phyloP scores from a whole-genome alignment of 1,139 yeast species.

The Geotrichum carabidarum region DNA sequence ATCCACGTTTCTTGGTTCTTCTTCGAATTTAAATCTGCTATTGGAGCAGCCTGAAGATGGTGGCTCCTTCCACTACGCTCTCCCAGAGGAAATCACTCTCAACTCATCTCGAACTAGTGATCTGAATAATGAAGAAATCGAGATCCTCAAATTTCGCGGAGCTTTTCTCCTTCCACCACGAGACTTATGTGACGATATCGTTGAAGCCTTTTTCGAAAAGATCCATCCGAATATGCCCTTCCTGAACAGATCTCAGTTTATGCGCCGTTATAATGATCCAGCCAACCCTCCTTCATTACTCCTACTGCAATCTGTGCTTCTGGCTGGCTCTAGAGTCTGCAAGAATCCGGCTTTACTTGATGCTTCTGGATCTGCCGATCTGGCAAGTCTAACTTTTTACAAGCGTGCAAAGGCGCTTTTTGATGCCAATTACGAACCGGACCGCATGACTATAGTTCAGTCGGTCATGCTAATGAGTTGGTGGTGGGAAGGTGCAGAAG shows the following conservation, averaged over 20 bases:
- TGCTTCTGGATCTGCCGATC: constrained; percentile 50
- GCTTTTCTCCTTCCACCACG: constrained; percentile 65
- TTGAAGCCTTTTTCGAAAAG: constrained; percentile 58
- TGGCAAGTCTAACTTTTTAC: constrained; percentile 62
- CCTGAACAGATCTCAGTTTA: constrained; percentile 57
- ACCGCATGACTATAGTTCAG: constrained; percentile 64
- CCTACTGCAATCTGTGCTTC: constrained; percentile 61
- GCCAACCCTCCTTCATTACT: constrained; percentile 62
- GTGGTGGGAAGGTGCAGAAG: constrained; percentile 78
- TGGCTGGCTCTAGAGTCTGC: constrained; percentile 65
- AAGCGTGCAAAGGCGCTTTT: constrained; percentile 73
- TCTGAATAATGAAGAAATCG: constrained; percentile 63
- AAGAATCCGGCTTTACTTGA: constrained; percentile 55
- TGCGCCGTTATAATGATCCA: constrained; percentile 55
- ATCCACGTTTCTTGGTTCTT: constrained; percentile 34
- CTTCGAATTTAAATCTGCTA: constrained; percentile 35
- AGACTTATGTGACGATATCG: constrained; percentile 56
- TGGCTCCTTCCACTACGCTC: constrained; percentile 35
- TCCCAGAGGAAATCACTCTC: constrained; percentile 34
- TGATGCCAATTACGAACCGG: constrained; percentile 68
- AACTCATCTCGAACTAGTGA: constrained; percentile 31
- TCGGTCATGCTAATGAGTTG: constrained; percentile 61
- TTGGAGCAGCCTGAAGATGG: constrained; percentile 32
- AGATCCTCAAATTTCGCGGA: constrained; percentile 61
- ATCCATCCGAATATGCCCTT: constrained; percentile 71